These are phyloP conservation scores for Alternaria ventricosa DNA, from an alignment of 2,329 filamentous ascomycete genomes.

Conservation along the genomic window DNA sequence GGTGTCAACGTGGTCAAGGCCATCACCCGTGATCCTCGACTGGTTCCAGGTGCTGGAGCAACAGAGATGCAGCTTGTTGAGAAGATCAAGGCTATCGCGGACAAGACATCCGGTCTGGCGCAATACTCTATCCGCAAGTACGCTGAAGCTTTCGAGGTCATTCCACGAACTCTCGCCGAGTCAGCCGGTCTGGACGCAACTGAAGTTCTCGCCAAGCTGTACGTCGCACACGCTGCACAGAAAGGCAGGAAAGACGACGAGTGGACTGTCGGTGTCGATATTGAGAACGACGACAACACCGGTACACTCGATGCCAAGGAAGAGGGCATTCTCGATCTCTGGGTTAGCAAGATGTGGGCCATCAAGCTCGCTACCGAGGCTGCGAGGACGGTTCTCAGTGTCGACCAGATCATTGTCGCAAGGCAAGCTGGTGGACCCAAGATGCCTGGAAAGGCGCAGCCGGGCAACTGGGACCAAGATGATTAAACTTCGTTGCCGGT, in stretches of 20 bases:
- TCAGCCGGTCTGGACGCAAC: constrained; percentile 95
- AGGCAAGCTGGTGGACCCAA: constrained; percentile 97
- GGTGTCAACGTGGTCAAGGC: constrained; percentile 99
- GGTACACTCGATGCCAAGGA: constrained; percentile 86
- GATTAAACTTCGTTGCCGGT: constrained; percentile 13
- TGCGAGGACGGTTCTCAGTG: constrained; percentile 89
- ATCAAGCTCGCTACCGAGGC: constrained; percentile 97
- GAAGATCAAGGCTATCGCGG: constrained; percentile 86
- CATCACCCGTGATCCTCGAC: constrained; percentile 87
- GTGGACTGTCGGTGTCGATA: constrained; percentile 91
- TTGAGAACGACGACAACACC: constrained; percentile 82
- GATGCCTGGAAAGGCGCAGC: constrained; percentile 83
- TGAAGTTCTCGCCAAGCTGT: constrained; percentile 90
- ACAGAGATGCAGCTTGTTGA: constrained; percentile 94
- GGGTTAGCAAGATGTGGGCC: constrained; percentile 93
- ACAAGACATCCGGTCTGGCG: constrained; percentile 88
- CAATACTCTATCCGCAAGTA: constrained; percentile 99
- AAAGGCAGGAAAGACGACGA: constrained; percentile 67
- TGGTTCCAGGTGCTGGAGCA: constrained; percentile 93
- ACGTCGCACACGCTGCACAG: constrained; percentile 81
- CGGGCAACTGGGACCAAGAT: constrained; percentile 75
- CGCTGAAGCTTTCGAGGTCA: constrained; percentile 96
- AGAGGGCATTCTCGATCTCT: constrained; percentile 87
- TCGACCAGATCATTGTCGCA: constrained; percentile 98
- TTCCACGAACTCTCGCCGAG: constrained; percentile 91